Conservation (phyloP, 148 eudicot genomes). For the Rhododendron griersonianum region DNA sequence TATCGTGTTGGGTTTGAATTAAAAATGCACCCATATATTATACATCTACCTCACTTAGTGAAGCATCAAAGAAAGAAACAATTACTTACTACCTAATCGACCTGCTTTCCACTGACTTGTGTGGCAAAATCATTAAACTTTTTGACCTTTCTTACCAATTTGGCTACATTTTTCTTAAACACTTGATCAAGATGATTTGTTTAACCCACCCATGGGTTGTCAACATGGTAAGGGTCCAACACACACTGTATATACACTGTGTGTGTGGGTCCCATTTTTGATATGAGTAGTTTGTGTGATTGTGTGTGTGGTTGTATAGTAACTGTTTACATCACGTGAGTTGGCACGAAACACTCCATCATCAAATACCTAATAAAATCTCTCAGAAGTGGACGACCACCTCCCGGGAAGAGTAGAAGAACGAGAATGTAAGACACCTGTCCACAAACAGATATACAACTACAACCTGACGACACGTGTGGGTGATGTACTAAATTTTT, state of each 20-base stretch:
- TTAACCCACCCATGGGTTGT: too few species aligned
- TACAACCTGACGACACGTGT: background rate
- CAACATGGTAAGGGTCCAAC: too few species aligned
- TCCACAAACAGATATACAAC: background rate
- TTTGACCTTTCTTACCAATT: conserved; percentile 4
- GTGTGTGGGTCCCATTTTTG: too few species aligned
- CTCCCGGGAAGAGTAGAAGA: background rate
- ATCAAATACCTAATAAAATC: too few species aligned
- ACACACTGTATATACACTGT: too few species aligned
- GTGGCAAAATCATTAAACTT: background rate
- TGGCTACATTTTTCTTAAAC: background rate
- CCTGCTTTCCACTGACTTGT: background rate
- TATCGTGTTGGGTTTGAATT: background rate
- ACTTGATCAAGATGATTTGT: background rate
- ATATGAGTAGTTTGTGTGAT: too few species aligned
- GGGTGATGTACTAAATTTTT: too few species aligned
- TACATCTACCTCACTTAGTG: background rate
- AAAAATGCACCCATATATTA: background rate
- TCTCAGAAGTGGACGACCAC: background rate
- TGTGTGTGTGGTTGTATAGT: too few species aligned
- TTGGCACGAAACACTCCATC: too few species aligned
- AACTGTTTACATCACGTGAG: too few species aligned
- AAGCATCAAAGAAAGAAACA: background rate
- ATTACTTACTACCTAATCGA: background rate
- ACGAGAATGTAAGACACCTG: background rate